Evolutionary conservation across 2,329 filamentous ascomycete species (phyloP).

Genomic region (Neopestalotiopsis sp.): DNA sequence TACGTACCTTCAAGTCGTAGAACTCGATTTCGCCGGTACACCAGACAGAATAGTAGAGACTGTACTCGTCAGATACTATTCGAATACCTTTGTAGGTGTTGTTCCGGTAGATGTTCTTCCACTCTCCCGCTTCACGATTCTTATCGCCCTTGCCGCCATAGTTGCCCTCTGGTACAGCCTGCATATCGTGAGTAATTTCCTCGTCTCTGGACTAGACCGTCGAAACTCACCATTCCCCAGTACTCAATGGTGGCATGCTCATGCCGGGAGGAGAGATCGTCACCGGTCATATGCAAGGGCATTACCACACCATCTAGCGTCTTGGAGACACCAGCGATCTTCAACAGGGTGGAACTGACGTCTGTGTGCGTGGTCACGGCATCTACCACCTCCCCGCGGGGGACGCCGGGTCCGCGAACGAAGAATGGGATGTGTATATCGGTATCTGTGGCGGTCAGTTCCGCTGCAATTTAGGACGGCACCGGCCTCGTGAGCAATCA

Average conservation of each 20-base stretch:
- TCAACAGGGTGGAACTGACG: conserved; percentile 59
- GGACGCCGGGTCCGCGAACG: conserved; percentile 64
- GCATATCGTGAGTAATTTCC: neutral
- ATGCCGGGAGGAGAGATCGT: conserved; percentile 21
- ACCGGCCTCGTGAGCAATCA: too few species aligned
- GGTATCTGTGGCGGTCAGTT: conserved; percentile 50
- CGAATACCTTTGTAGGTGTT: conserved; percentile 69
- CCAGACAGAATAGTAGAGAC: conserved; percentile 71
- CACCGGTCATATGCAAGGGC: conserved; percentile 37
- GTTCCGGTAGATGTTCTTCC: conserved; percentile 25
- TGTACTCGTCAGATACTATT: conserved; percentile 59
- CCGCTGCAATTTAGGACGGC: too few species aligned
- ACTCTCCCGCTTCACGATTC: neutral
- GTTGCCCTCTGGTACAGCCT: neutral
- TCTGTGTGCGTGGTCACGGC: conserved; percentile 61
- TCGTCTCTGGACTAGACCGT: neutral
- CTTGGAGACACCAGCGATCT: conserved; percentile 38
- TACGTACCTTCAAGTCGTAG: conserved; percentile 62
- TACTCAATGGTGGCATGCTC: conserved; percentile 53
- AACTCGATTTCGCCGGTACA: conserved; percentile 71
- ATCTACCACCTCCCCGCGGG: conserved; percentile 44
- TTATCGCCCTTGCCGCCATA: neutral
- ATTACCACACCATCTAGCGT: conserved; percentile 60
- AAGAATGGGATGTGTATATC: conserved; percentile 66
- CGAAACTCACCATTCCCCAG: conserved; percentile 45